These are phyloP conservation scores for Phytopythium cucurbitacearum DNA, from an alignment of 352 stramenopile genomes.

Conservation along the genomic window DNA sequence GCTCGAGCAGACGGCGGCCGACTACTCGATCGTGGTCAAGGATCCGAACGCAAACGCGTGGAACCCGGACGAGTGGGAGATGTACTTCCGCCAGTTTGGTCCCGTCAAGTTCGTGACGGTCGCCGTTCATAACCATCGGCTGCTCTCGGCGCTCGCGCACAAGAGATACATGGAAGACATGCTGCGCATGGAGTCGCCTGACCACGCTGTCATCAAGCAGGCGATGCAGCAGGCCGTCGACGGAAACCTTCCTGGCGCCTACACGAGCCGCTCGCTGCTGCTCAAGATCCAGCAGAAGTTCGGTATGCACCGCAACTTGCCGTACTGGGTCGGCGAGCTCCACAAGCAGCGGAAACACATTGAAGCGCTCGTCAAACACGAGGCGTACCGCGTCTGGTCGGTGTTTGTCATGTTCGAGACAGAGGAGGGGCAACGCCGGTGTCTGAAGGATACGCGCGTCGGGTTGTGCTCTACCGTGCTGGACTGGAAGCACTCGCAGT, in stretches of 20 bases:
- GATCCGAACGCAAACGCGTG: slow-evolving; percentile 66
- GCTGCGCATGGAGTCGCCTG: slow-evolving; percentile 59
- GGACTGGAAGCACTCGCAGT: slow-evolving; percentile 26
- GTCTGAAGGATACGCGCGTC: slow-evolving; percentile 41
- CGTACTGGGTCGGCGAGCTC: slow-evolving; percentile 58
- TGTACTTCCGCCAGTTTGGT: slow-evolving; percentile 69
- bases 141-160: slow-evolving; percentile 54
- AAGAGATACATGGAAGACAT: slow-evolving; percentile 70
- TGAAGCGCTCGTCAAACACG: slow-evolving; percentile 21
- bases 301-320: slow-evolving; percentile 40
- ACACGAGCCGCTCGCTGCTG: slow-evolving; percentile 11
- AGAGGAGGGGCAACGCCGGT: slow-evolving; percentile 52
- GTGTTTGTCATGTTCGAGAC: slow-evolving; percentile 81
- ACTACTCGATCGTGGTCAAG: slow-evolving; percentile 72
- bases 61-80: slow-evolving; percentile 59
- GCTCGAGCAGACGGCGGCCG: slow-evolving; percentile 57
- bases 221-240: slow-evolving; percentile 36
- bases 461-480: slow-evolving; percentile 41
- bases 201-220: slow-evolving; percentile 17
- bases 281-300: slow-evolving; percentile 34
- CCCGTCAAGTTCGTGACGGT: slow-evolving; percentile 69
- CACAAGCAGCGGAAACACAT: slow-evolving; percentile 39
- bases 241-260: slow-evolving; percentile 13
- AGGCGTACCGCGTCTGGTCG: slow-evolving; percentile 55
- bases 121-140: slow-evolving; percentile 46